Conservation (phyloP, 305 asterid species). For the Solanum hybrid region DNA sequence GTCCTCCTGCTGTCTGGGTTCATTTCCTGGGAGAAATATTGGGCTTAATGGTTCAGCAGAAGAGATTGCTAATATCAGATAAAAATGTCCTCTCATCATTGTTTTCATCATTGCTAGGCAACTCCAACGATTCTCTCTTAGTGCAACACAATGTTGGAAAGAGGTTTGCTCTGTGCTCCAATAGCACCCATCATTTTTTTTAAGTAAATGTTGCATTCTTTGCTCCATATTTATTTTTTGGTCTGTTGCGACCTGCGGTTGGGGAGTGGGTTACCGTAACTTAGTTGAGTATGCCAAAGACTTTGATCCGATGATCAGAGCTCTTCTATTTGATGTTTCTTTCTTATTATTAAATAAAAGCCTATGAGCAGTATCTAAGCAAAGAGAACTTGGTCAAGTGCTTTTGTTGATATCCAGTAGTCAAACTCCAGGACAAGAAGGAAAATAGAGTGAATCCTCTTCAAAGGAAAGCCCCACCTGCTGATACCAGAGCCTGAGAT, state of each 20-base stretch:
- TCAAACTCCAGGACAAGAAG: neutral
- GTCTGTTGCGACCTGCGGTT: neutral
- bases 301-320: neutral
- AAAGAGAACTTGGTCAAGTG: neutral
- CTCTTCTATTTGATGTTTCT: neutral
- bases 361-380: neutral
- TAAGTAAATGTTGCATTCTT: neutral
- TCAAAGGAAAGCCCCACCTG: neutral
- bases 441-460: neutral
- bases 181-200: neutral
- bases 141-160: constrained; percentile 47
- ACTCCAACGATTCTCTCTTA: constrained; percentile 49
- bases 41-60: constrained; percentile 51
- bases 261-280: neutral
- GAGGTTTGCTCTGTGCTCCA: constrained; percentile 33
- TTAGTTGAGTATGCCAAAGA: neutral
- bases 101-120: constrained; percentile 57
- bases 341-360: neutral
- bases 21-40: constrained; percentile 70
- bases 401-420: neutral
- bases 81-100: constrained; percentile 47
- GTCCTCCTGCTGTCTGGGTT: constrained; percentile 29
- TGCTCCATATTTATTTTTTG: neutral
- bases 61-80: constrained; percentile 71
- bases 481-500: neutral